These are phyloP conservation scores for Meripilus lineatus DNA, from an alignment of 1,284 basidiomycete genomes.

Conservation along the genomic window DNA sequence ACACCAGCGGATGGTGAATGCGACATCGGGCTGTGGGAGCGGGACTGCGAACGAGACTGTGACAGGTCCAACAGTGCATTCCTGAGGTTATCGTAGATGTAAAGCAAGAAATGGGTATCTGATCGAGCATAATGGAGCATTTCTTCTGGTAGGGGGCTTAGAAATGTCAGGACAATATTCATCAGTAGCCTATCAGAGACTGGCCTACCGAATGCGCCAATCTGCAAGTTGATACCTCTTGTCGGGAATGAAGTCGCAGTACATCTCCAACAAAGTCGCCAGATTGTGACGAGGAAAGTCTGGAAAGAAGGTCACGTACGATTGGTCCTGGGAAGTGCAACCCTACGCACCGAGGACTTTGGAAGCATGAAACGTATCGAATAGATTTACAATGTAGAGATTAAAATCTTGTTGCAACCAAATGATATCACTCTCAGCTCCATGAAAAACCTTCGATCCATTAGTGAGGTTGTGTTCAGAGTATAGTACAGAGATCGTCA, in stretches of 20 bases:
- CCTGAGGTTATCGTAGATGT: slow-evolving; percentile 90
- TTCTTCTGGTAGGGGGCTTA: slow-evolving; percentile 80
- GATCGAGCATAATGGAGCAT: slow-evolving; percentile 93
- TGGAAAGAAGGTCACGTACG: slow-evolving; percentile 19
- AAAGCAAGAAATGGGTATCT: slow-evolving; percentile 94
- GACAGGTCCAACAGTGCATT: slow-evolving; percentile 75
- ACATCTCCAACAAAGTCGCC: slow-evolving; percentile 82
- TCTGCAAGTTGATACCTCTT: slow-evolving; percentile 96
- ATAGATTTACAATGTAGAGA: slow-evolving; percentile 89
- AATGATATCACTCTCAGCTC: slow-evolving; percentile 89
- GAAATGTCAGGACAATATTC: slow-evolving; percentile 5
- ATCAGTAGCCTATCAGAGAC: background rate
- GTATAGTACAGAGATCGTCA: slow-evolving; percentile 25
- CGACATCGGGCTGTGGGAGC: slow-evolving; percentile 20
- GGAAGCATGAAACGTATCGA: slow-evolving; percentile 96
- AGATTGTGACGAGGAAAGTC: slow-evolving; percentile 84
- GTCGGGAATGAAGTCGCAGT: slow-evolving; percentile 89
- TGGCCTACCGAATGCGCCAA: slow-evolving; percentile 84
- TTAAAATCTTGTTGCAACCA: slow-evolving; percentile 98
- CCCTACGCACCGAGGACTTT: slow-evolving; percentile 63
- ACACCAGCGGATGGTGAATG: slow-evolving; percentile 1
- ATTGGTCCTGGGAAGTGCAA: background rate
- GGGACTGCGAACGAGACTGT: slow-evolving; percentile 31
- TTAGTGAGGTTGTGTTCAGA: background rate
- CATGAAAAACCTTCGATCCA: slow-evolving; percentile 75